phyloP scores from a whole-genome alignment of 2,329 filamentous ascomycete genomes.

The Monosporascus sp. region DNA sequence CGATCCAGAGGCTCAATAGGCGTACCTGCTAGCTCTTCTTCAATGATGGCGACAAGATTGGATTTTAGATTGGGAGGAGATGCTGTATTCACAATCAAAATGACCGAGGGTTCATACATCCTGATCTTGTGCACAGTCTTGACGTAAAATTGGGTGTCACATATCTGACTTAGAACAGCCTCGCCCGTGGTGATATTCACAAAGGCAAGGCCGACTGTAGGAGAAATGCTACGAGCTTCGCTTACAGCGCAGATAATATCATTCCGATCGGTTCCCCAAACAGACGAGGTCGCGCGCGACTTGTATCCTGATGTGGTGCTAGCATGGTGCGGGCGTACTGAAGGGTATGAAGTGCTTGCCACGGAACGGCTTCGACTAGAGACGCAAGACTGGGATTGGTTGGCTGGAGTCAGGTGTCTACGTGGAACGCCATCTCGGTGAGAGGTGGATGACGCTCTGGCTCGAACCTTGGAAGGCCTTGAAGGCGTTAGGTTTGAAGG shows the following conservation, averaged over 20 bases:
- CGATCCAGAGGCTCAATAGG: constrained; percentile 63
- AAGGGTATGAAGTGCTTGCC: constrained; percentile 20
- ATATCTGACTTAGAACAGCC: constrained; percentile 81
- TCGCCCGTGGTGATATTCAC: constrained; percentile 82
- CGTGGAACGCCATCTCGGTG: constrained; percentile 6
- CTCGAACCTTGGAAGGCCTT: constrained; percentile 7
- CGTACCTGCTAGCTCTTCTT: constrained; percentile 62
- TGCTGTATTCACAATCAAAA: constrained; percentile 71
- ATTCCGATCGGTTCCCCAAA: constrained; percentile 49
- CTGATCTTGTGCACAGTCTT: constrained; percentile 81
- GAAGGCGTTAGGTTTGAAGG: constrained; percentile 4
- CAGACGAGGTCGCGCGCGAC: constrained; percentile 34
- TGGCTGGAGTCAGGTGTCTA: constrained; percentile 17
- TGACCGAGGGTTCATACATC: constrained; percentile 72
- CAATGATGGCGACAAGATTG: constrained; percentile 67
- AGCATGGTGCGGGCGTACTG: constrained; percentile 16
- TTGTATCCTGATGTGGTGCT: constrained; percentile 40
- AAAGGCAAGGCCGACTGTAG: constrained; percentile 79
- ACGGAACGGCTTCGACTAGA: constrained; percentile 16
- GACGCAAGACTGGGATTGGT: constrained; percentile 21
- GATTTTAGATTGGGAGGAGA: constrained; percentile 61
- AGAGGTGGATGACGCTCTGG: constrained; percentile 15
- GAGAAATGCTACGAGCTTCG: constrained; percentile 81
- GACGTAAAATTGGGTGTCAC: constrained; percentile 87
- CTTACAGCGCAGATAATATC: constrained; percentile 83